These are phyloP conservation scores for Penicillium decumbens DNA, from an alignment of 2,329 filamentous ascomycete species.

Conservation along the genomic window DNA sequence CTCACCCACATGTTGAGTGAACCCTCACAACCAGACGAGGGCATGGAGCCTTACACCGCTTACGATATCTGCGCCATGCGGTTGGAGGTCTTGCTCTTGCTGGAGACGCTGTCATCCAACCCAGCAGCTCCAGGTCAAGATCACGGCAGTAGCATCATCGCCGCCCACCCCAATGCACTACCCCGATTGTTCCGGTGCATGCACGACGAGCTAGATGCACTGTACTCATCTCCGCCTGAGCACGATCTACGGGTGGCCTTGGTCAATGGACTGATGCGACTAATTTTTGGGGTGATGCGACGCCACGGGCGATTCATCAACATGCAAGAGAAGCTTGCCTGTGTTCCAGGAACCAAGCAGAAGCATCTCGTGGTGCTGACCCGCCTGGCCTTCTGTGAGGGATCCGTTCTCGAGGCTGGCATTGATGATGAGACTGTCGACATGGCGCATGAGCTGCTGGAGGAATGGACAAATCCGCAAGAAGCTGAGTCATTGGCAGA, in stretches of 20 bases:
- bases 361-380: slow-evolving; percentile 78
- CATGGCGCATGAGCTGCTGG: slow-evolving; percentile 74
- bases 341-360: slow-evolving; percentile 67
- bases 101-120: slow-evolving; percentile 42
- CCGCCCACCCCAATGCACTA: slow-evolving; percentile 63
- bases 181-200: slow-evolving; percentile 71
- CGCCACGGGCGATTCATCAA: slow-evolving; percentile 61
- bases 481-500: slow-evolving; percentile 60
- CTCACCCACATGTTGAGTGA: slow-evolving; percentile 57
- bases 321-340: slow-evolving; percentile 66
- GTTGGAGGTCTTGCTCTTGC: slow-evolving; percentile 42
- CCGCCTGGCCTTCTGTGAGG: slow-evolving; percentile 78
- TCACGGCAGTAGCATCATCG: slow-evolving; percentile 59
- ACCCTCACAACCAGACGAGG: slow-evolving; percentile 45
- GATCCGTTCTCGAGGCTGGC: slow-evolving; percentile 68
- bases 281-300: slow-evolving; percentile 58
- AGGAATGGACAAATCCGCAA: slow-evolving; percentile 75
- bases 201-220: slow-evolving; percentile 63
- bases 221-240: slow-evolving; percentile 53
- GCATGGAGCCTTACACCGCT: slow-evolving; percentile 37
- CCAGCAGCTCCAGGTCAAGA: slow-evolving; percentile 57
- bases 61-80: slow-evolving; percentile 42
- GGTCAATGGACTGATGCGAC: slow-evolving; percentile 57
- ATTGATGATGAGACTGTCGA: slow-evolving; percentile 75
- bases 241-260: slow-evolving; percentile 47